Evolutionary conservation across 2,329 filamentous ascomycete genomes (phyloP).

Genomic region (Decorospora gaudefroyi): DNA sequence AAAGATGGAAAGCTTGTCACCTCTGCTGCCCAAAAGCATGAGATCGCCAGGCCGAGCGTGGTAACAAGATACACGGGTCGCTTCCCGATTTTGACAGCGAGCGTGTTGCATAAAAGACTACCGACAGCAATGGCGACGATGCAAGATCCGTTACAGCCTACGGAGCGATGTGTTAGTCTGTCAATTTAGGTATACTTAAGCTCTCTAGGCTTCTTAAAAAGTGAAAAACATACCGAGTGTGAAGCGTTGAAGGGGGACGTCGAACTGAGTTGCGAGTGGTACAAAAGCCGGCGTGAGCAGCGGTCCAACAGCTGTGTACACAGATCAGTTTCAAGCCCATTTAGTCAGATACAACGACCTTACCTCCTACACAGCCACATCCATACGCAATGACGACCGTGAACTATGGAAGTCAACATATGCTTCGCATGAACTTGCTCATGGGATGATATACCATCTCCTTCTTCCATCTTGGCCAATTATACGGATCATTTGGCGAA

Average conservation of each 20-base stretch:
- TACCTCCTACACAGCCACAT: conserved; percentile 32
- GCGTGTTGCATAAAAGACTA: conserved; percentile 27
- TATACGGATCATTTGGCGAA: conserved; percentile 57
- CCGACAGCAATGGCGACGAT: conserved; percentile 28
- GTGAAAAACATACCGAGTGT: conserved; percentile 14
- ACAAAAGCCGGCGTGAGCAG: conserved; percentile 32
- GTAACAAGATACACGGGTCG: conserved; percentile 28
- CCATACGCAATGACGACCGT: conserved; percentile 30
- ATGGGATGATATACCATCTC: conserved; percentile 16
- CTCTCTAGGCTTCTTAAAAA: too few relatives aligned
- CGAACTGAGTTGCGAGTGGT: conserved; percentile 24
- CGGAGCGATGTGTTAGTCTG: background rate
- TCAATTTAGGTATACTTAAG: background rate
- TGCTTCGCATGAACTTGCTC: accelerated
- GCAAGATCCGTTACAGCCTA: conserved; percentile 27
- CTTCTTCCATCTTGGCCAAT: conserved; percentile 51
- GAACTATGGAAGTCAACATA: conserved; percentile 14
- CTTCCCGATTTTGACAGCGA: conserved; percentile 31
- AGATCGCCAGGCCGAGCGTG: conserved; percentile 25
- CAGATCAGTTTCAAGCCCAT: background rate
- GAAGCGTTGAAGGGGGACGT: conserved; percentile 27
- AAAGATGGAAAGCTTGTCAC: conserved; percentile 27
- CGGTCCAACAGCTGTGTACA: conserved; percentile 26
- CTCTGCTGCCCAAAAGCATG: conserved; percentile 33
- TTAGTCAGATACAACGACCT: background rate